Conservation (phyloP, 768 basidiomycete species). For the Infundibulicybe gibba region DNA sequence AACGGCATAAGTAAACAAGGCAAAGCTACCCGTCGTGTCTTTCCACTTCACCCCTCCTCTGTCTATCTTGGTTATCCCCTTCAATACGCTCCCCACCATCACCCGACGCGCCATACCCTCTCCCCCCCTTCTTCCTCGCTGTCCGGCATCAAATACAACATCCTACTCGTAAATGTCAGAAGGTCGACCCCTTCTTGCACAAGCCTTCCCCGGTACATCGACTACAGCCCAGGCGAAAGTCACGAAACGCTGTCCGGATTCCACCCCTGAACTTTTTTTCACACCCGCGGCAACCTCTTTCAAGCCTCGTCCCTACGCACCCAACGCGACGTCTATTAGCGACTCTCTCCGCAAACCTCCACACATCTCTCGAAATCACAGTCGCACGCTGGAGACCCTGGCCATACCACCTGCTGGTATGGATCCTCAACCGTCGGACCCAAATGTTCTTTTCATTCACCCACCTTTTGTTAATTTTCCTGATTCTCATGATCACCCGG, state of each 20-base stretch:
- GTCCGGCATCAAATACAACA: background rate
- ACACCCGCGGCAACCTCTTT: conserved; percentile 61
- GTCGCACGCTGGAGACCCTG: conserved; percentile 36
- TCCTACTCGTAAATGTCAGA: background rate
- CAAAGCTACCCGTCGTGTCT: conserved; percentile 1
- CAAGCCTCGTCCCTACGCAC: conserved; percentile 61
- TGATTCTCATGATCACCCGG: conserved; percentile 51
- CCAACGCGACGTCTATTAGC: conserved; percentile 24
- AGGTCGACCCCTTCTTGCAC: conserved; percentile 10
- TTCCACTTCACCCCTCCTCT: conserved; percentile 3
- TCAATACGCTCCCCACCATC: conserved; percentile 8
- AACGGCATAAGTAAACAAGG: conserved; percentile 1
- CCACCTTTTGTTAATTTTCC: conserved; percentile 73
- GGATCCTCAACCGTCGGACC: conserved; percentile 70
- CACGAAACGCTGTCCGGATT: conserved; percentile 45
- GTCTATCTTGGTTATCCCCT: background rate
- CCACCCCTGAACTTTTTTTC: conserved; percentile 55
- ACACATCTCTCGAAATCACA: conserved; percentile 21
- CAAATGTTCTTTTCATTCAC: conserved; percentile 64
- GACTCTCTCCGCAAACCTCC: conserved; percentile 20
- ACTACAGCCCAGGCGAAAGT: conserved; percentile 22
- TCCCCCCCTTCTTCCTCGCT: conserved; percentile 2
- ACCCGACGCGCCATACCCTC: background rate
- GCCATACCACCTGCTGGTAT: conserved; percentile 48
- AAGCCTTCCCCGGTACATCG: conserved; percentile 14